Base-by-base conservation (phyloP, 2,329 filamentous ascomycete genomes). In the Exophiala bonariae region DNA sequence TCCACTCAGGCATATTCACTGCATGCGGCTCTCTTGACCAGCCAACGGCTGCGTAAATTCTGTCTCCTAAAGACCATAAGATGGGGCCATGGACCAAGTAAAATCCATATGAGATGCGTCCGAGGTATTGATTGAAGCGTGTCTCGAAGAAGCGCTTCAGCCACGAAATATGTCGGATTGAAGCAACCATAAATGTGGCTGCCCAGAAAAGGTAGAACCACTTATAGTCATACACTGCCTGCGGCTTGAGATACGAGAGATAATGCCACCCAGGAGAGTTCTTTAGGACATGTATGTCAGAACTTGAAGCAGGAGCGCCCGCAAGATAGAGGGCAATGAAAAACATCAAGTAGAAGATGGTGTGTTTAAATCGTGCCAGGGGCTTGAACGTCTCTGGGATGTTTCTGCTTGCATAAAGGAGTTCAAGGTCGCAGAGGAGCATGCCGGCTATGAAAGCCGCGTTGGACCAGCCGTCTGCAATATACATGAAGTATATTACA, bases 131-230 rank as follows among this genome's bases (percentile, higher is more conserved):
- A 17, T 68, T 71, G 17, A 74, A 49, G 0, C 63, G 59, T 33
- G 66, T 66, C 16, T 65, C 67, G 58, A 74, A 74, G 36, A 73
- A 62, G 2, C 64, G 52, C 63, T 76, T 78, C 13, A 85, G 68
- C 74, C 74, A 78, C 3, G 65, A 57, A n/a, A 86, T 73, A n/a
- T 77, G 78, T 5, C 79, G 77, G 2, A 80, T 67, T 0, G 76
- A 72, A 1, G 76, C 68, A 0, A 87, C 75, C 0, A 83, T 61
- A 42, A 83, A 72, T 18, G 72, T 68, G 1, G 82, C 74, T 1
- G 81, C 82, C 69, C 75, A 80, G 61, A 83, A 83, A 2, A 86
- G 72, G 60, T 76, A 86, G 65, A 85, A 85, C 81, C 81, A 86
- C 63, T 85, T 86, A 60, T 74, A 76, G 60, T 85, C 80, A 55